These are phyloP conservation scores for Lantana camara DNA, from an alignment of 257 asterid genomes.

Conservation along the genomic window DNA sequence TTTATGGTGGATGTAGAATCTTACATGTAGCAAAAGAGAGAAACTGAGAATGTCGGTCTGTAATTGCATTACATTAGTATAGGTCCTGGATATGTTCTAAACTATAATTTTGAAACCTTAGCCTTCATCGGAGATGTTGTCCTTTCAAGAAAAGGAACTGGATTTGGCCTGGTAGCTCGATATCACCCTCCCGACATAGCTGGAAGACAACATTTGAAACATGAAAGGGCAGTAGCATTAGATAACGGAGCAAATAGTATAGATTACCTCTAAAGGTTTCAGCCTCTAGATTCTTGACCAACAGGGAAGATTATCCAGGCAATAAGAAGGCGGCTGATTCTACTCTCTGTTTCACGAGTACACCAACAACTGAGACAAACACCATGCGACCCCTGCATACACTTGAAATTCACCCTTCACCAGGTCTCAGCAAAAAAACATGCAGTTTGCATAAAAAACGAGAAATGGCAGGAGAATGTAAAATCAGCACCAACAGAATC, in stretches of 20 bases:
- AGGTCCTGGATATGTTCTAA: neutral
- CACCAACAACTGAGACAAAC: neutral
- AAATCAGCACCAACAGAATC: slow-evolving; percentile 2
- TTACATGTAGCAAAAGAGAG: neutral
- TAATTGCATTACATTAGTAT: neutral
- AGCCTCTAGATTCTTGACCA: too few relatives aligned
- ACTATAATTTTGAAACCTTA: neutral
- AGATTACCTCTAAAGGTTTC: too few relatives aligned
- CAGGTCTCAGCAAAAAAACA: neutral
- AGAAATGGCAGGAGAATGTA: too few relatives aligned
- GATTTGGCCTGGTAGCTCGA: neutral
- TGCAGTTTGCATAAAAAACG: too few relatives aligned
- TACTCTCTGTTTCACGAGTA: neutral
- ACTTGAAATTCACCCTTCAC: neutral
- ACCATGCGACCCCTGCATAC: neutral
- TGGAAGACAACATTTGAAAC: neutral
- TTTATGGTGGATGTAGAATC: too few relatives aligned
- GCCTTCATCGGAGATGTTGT: neutral
- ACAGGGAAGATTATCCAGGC: too few relatives aligned
- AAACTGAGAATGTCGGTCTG: too few relatives aligned
- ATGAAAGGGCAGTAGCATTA: neutral
- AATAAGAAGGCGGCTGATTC: neutral
- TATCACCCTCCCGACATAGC: neutral
- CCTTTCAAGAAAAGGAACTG: neutral
- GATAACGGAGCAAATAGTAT: neutral